phyloP scores from a whole-genome alignment of 169 alveolate genomes.

The Neospora caninum region DNA sequence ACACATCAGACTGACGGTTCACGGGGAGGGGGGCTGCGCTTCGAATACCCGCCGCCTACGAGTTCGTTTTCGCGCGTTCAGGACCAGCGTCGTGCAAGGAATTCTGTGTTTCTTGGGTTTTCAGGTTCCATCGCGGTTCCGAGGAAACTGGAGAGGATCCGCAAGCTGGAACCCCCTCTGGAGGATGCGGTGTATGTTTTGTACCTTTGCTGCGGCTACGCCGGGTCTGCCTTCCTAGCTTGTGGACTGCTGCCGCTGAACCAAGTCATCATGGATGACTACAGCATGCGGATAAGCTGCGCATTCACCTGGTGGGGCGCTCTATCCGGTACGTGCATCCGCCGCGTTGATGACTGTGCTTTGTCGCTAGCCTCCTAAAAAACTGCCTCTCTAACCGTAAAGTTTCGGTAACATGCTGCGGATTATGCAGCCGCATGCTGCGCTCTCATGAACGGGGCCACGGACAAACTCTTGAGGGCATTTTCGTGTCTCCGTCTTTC shows the following conservation, averaged over 20 bases:
- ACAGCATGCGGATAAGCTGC: background rate
- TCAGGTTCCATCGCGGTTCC: slow-evolving; percentile 10
- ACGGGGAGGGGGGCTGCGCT: background rate
- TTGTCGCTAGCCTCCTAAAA: background rate
- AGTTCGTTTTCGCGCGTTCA: background rate
- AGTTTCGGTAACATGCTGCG: too few species aligned
- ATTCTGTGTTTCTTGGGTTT: background rate
- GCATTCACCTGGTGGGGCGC: slow-evolving; percentile 40
- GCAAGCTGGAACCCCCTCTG: slow-evolving; percentile 26
- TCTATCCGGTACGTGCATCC: slow-evolving; percentile 15
- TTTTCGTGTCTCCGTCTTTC: background rate
- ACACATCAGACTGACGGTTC: background rate
- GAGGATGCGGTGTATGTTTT: background rate
- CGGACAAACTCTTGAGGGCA: too few species aligned
- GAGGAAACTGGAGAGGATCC: background rate
- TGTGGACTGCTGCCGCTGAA: slow-evolving; percentile 11
- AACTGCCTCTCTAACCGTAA: background rate
- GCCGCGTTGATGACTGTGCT: background rate
- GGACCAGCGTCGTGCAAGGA: background rate
- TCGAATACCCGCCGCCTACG: background rate
- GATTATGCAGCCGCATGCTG: too few species aligned
- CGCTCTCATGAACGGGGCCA: too few species aligned
- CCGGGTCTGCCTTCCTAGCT: slow-evolving; percentile 4
- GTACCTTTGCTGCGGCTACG: slow-evolving; percentile 30
- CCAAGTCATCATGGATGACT: slow-evolving; percentile 29